Evolutionary conservation across 441 rosid species (phyloP), one percentile per base, ranked within the genome.

Genomic region (Kokia cookei): DNA sequence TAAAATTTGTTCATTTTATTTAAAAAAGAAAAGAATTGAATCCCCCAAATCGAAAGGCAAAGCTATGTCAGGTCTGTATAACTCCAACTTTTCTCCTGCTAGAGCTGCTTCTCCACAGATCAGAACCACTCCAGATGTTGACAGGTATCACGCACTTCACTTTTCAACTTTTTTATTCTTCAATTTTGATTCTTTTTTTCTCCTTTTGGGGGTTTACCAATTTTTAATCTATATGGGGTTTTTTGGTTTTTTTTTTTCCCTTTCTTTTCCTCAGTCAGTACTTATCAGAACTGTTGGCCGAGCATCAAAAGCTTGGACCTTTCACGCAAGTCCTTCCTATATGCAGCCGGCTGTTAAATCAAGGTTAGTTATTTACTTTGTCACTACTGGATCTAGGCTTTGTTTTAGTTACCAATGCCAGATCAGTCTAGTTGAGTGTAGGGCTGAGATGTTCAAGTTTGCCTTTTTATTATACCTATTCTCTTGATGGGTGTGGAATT

Each of bases 61-160:
- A 81, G 80, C 82, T 69, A 94, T 94, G 99, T 93, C 97, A 75
- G 97, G 99, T 79, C 82, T 94, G 86, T 94, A 92, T 85, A 91
- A 94, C 88, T 84, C 91, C 78, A 91, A 84, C 86, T 94, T 87
- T 86, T 94, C 99, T 64, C 99, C 98, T 71, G 96, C 94, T 69
- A 85, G 99, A 84, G 94, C 94, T 80, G 96, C 93, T 80, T 94
- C 99, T 82, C 99, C 99, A 4, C 99, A 89, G 88, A 90, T 93
- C 87, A 88, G 96, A 86, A 89, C 86, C 89, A 66, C 90, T 59
- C 89, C 96, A 65, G 98, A 94, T 85, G 89, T 88, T 77, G 97
- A 93, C 86, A 88, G 99, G 97, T 91, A 72, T 32, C 59, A 57
- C 37, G 48, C 70, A 51, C 9, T 2, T 51, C 17, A 15, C 17